Percentiles rank a stretch among this genome's conserved stretches.
phyloP scores from a whole-genome alignment of 176 grass and related monocot genomes.

The Thalia dealbata region DNA sequence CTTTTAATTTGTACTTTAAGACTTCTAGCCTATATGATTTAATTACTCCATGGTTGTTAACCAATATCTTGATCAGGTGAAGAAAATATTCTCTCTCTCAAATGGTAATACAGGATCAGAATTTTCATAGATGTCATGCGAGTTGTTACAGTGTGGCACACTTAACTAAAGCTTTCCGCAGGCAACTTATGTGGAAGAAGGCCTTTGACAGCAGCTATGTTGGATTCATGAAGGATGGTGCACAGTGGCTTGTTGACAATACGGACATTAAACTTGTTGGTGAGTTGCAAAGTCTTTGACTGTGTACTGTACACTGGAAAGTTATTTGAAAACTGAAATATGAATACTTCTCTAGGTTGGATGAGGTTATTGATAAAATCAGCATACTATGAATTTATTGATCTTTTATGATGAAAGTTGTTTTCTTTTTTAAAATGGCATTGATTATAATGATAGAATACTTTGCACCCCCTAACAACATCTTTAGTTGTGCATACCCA shows the following conservation, averaged over 20 bases:
- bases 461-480: too few species aligned
- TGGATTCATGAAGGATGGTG: constrained; percentile 71
- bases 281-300: constrained; percentile 21
- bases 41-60: not conserved
- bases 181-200: constrained; percentile 75
- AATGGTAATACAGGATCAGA: not conserved
- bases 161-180: constrained; percentile 6
- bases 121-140: not conserved
- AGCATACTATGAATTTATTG: not conserved
- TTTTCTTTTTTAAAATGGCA: not conserved
- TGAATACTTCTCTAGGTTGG: not conserved
- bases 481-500: too few species aligned
- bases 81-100: not conserved
- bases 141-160: not conserved
- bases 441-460: too few species aligned
- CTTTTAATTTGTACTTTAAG: not conserved
- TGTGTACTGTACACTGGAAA: not conserved
- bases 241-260: constrained; percentile 80
- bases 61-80: not conserved
- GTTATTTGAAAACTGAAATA: not conserved
- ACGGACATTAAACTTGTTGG: constrained; percentile 85
- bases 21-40: not conserved
- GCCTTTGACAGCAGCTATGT: constrained; percentile 55
- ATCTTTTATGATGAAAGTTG: too few species aligned
- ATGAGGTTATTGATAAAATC: too few species aligned